Evolutionary conservation across 352 stramenopile species (phyloP), one percentile per base, ranked within the genome.

Genomic region (Phytophthora melonis): DNA sequence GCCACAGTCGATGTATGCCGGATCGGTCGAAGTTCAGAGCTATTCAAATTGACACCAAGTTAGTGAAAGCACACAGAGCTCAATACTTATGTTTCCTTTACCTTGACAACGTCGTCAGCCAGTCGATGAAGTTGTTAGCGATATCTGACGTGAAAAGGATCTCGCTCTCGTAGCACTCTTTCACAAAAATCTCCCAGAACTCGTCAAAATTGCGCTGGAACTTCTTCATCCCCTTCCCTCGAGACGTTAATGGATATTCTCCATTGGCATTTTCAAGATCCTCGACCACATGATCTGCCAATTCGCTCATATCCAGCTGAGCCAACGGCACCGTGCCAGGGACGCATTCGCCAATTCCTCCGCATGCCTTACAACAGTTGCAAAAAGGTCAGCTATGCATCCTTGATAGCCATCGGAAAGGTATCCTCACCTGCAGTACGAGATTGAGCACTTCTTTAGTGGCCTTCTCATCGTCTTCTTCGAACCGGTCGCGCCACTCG

Each of bases 21-120:
- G 72, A 96, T 86, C 1, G 89, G 89, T 45, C 90, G 89, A 32
- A 97, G 74, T 77, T 96, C 89, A 32, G 90, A 88, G 55, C 90
- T 97, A 52, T 21, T 52, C 14, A 64, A 25, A 60, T 41, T 36
- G 13, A 74, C 19, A 56, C 30, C 9, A 64, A 53, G 55, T 63
- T 59, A 70, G 43, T 72, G 14, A 75, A 2, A 43, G 13, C 3
- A 58, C 34, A 55, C 11, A n/a, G 55, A 25, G 13, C 1, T 30
- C 2, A 21, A 67, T 25, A n/a, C 0, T 27, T 50, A 41, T 49
- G 8, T 34, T 53, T 30, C 10, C 16, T 30, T 39, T 64, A 93
- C 86, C 86, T 92, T 16, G 90, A 95, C 3, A 97, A 79, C 9
- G 86, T 87, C 7, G 86, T 95, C 43, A 95, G 59, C 90, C 90